A percentile compares a stretch with the other conserved stretches of the same genome.
Evolutionary conservation across 371 early-diverging fungal genomes (phyloP).

Genomic region (Coemansia sp.): DNA sequence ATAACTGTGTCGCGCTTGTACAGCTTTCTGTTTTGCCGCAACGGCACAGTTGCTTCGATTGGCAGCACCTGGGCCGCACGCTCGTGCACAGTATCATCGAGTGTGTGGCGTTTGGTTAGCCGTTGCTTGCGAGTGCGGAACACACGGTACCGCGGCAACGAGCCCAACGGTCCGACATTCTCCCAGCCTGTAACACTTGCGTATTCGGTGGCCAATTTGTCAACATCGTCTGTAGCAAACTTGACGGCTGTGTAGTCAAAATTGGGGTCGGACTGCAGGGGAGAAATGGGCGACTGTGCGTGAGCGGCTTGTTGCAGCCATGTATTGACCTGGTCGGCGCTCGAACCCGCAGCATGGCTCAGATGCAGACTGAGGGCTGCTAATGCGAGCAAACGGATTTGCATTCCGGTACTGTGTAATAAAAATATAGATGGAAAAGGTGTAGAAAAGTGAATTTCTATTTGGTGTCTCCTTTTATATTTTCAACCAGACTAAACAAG

Average conservation of each 20-base stretch:
- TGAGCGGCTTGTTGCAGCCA: conserved; percentile 29
- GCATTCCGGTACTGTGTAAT: conserved; percentile 10
- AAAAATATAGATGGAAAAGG: neutral
- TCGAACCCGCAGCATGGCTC: neutral
- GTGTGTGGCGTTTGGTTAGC: neutral
- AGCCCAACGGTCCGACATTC: conserved; percentile 39
- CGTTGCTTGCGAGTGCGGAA: conserved; percentile 19
- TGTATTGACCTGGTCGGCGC: conserved; percentile 1
- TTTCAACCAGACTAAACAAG: too few relatives aligned
- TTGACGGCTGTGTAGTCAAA: conserved; percentile 47
- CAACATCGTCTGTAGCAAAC: conserved; percentile 19
- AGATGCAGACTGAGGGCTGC: conserved; percentile 15
- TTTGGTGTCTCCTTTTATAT: too few relatives aligned
- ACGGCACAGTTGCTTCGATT: conserved; percentile 14
- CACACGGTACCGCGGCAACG: conserved; percentile 43
- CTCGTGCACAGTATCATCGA: neutral
- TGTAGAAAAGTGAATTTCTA: neutral
- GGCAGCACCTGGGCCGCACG: neutral
- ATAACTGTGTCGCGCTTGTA: conserved; percentile 21
- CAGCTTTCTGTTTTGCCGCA: conserved; percentile 16
- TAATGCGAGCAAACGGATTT: conserved; percentile 17
- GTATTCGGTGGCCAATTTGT: conserved; percentile 23
- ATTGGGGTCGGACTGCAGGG: conserved; percentile 20
- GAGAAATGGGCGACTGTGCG: conserved; percentile 20
- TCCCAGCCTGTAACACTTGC: conserved; percentile 40